phyloP scores from a whole-genome alignment of 257 asterid genomes.

The Coffea eugenioides region DNA sequence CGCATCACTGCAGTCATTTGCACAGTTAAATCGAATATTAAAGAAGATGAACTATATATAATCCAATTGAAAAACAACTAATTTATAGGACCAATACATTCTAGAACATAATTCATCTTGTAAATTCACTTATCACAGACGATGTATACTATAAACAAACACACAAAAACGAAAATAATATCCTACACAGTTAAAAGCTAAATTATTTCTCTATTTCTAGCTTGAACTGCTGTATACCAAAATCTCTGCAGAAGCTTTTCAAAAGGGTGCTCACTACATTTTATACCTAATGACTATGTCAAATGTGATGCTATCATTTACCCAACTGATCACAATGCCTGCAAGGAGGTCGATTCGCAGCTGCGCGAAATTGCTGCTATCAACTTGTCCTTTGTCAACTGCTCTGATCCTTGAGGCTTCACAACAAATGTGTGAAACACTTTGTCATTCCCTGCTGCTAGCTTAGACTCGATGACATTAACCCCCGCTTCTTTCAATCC shows the following conservation, averaged over 20 bases:
- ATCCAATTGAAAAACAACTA: constrained; percentile 2
- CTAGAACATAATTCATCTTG: constrained; percentile 24
- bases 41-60: background rate
- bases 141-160: constrained; percentile 36
- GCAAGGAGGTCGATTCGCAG: constrained; percentile 36
- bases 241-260: constrained; percentile 31
- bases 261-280: constrained; percentile 18
- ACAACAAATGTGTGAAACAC: constrained; percentile 77
- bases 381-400: constrained; percentile 72
- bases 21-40: background rate
- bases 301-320: constrained; percentile 10
- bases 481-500: constrained; percentile 60
- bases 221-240: constrained; percentile 40
- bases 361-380: constrained; percentile 43
- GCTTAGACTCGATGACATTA: constrained; percentile 52
- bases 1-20: background rate
- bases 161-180: constrained; percentile 22
- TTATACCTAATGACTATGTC: constrained; percentile 16
- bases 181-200: constrained; percentile 27
- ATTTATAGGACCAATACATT: background rate
- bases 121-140: constrained; percentile 22
- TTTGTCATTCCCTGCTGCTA: constrained; percentile 52
- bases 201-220: constrained; percentile 32
- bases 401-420: constrained; percentile 60
- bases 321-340: constrained; percentile 27